phyloP scores from a whole-genome alignment of 331 rosid species.

The Quercus tomentella region DNA sequence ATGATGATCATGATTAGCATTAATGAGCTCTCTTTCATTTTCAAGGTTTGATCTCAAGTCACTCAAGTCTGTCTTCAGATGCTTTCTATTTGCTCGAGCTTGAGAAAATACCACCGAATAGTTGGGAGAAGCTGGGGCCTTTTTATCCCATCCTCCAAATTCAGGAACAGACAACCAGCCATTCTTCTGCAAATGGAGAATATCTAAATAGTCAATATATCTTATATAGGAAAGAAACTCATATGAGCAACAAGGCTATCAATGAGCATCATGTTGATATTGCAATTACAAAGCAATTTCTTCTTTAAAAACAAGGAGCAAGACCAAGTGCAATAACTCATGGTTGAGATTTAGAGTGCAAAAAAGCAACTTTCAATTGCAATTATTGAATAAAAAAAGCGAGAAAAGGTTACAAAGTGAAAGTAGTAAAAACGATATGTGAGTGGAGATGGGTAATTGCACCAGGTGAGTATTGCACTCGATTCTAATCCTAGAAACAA shows the following conservation, averaged over 20 bases:
- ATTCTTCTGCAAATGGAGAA: conserved; percentile 35
- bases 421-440: too few species aligned
- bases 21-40: conserved; percentile 35
- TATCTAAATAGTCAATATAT: neutral
- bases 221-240: neutral
- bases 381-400: too few species aligned
- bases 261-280: neutral
- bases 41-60: conserved; percentile 45
- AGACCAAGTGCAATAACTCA: too few species aligned
- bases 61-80: conserved; percentile 40
- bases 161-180: conserved; percentile 66
- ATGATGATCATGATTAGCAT: neutral
- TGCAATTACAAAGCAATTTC: neutral
- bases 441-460: too few species aligned
- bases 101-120: conserved; percentile 62
- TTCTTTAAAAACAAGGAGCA: too few species aligned
- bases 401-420: too few species aligned
- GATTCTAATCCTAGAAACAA: too few species aligned
- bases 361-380: too few species aligned
- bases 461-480: too few species aligned
- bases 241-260: neutral
- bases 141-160: conserved; percentile 88
- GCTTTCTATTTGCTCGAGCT: conserved; percentile 62
- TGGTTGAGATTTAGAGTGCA: too few species aligned
- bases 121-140: conserved; percentile 37